phyloP scores from a whole-genome alignment of 768 basidiomycete genomes.

The Leccinum arenicola region DNA sequence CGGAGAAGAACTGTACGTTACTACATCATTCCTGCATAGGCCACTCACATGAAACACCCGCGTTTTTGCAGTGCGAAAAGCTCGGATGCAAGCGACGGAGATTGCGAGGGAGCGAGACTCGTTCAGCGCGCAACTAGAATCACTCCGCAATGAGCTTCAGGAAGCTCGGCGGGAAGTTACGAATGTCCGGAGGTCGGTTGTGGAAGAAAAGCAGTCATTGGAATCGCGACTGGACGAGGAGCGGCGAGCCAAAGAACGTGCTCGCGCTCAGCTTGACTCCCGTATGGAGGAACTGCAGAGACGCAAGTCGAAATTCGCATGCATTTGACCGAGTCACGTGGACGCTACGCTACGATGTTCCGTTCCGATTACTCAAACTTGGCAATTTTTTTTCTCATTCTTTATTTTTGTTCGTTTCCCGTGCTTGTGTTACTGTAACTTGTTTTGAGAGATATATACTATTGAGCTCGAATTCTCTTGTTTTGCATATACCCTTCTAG shows the following conservation, averaged over 20 bases:
- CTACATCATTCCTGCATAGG: neutral
- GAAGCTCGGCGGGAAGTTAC: slow-evolving; percentile 81
- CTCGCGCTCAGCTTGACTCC: slow-evolving; percentile 79
- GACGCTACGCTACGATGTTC: slow-evolving; percentile 3
- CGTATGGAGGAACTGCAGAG: slow-evolving; percentile 82
- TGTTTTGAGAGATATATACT: slow-evolving; percentile 24
- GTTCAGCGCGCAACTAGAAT: slow-evolving; percentile 60
- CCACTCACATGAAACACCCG: slow-evolving; percentile 10
- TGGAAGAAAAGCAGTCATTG: slow-evolving; percentile 85
- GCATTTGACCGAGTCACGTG: slow-evolving; percentile 50
- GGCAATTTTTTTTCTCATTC: slow-evolving; percentile 3
- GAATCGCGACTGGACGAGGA: slow-evolving; percentile 85
- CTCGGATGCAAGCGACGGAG: slow-evolving; percentile 91
- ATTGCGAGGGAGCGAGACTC: slow-evolving; percentile 83
- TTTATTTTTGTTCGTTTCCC: slow-evolving; percentile 6
- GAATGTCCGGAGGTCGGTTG: slow-evolving; percentile 72
- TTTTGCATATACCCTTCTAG: slow-evolving; percentile 31
- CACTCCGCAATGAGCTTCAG: slow-evolving; percentile 67
- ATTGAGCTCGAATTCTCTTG: slow-evolving; percentile 21
- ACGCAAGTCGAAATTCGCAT: slow-evolving; percentile 91
- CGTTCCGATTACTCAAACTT: slow-evolving; percentile 1
- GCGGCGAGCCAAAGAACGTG: slow-evolving; percentile 84
- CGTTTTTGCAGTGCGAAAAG: slow-evolving; percentile 70
- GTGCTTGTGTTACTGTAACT: slow-evolving; percentile 31
- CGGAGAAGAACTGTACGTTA: slow-evolving; percentile 86